A percentile compares a stretch with the other conserved stretches of the same genome.
Conservation (phyloP, 2,329 filamentous ascomycete species). For the Colletotrichum chlorophyti region DNA sequence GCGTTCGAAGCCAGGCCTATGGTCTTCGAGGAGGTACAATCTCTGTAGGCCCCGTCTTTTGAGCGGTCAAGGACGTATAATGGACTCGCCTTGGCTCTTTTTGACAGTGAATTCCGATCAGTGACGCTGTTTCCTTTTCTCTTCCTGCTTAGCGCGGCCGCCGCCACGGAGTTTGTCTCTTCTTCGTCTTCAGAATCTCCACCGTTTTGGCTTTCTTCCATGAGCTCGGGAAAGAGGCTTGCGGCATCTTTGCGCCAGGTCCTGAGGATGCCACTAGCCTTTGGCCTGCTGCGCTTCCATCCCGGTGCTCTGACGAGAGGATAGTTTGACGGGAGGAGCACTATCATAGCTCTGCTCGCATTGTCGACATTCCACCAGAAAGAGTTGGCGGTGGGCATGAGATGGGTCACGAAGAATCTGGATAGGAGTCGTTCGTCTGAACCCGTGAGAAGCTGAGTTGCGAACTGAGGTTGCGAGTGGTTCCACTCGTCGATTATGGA, state of each 20-base stretch:
- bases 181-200: background rate
- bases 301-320: background rate
- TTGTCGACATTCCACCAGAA: slow-evolving; percentile 20
- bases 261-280: background rate
- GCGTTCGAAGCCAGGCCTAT: background rate
- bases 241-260: slow-evolving; percentile 13
- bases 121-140: background rate
- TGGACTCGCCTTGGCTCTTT: background rate
- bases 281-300: background rate
- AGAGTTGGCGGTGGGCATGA: slow-evolving; percentile 6
- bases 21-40: background rate
- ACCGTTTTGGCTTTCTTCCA: background rate
- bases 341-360: background rate
- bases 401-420: background rate
- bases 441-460: background rate
- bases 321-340: background rate
- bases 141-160: background rate
- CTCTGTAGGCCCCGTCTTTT: background rate
- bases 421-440: slow-evolving; percentile 2
- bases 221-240: background rate
- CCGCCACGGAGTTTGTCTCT: background rate
- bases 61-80: background rate
- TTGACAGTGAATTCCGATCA: background rate
- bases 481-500: slow-evolving; percentile 8
- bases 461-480: background rate